Evolutionary conservation across 2,329 filamentous ascomycete species (phyloP).

Genomic region (Aspergillus quadricinctus): DNA sequence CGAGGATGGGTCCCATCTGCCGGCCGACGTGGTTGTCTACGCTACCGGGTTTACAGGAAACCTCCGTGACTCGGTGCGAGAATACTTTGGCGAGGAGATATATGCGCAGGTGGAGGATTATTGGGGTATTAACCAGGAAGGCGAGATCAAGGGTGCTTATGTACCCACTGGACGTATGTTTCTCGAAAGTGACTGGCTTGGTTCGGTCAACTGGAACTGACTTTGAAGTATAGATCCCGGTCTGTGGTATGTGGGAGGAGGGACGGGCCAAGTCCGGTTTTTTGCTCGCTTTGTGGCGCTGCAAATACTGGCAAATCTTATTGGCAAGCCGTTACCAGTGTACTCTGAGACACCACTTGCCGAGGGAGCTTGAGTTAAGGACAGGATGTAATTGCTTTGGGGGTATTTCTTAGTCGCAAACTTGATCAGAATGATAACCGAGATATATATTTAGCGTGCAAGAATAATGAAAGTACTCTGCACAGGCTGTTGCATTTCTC

Average conservation of each 20-base stretch:
- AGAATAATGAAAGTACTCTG: no score
- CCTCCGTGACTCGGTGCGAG: slow-evolving; percentile 35
- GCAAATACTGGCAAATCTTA: slow-evolving; percentile 39
- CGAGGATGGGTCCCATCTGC: slow-evolving; percentile 39
- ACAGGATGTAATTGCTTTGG: neutral
- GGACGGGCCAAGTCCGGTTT: slow-evolving; percentile 37
- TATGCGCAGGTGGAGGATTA: slow-evolving; percentile 41
- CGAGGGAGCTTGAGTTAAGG: neutral
- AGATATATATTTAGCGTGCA: neutral
- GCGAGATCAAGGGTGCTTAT: slow-evolving; percentile 44
- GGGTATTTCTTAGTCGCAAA: neutral
- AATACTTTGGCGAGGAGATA: slow-evolving; percentile 40
- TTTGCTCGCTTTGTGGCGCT: slow-evolving; percentile 44
- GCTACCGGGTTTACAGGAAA: slow-evolving; percentile 43
- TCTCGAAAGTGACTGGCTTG: neutral
- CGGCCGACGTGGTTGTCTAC: slow-evolving; percentile 46
- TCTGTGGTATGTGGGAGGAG: slow-evolving; percentile 45
- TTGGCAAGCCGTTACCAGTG: slow-evolving; percentile 15
- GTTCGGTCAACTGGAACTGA: neutral
- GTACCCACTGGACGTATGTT: slow-evolving; percentile 36
- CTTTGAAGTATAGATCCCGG: slow-evolving; percentile 16
- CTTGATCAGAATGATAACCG: neutral
- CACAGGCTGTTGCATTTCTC: no score
- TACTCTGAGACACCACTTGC: slow-evolving; percentile 1
- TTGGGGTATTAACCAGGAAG: slow-evolving; percentile 45